A percentile compares a stretch with the other conserved stretches of the same genome.
These are phyloP conservation scores for Rhynchosporium agropyri DNA, from an alignment of 2,329 filamentous ascomycete species.

Conservation along the genomic window DNA sequence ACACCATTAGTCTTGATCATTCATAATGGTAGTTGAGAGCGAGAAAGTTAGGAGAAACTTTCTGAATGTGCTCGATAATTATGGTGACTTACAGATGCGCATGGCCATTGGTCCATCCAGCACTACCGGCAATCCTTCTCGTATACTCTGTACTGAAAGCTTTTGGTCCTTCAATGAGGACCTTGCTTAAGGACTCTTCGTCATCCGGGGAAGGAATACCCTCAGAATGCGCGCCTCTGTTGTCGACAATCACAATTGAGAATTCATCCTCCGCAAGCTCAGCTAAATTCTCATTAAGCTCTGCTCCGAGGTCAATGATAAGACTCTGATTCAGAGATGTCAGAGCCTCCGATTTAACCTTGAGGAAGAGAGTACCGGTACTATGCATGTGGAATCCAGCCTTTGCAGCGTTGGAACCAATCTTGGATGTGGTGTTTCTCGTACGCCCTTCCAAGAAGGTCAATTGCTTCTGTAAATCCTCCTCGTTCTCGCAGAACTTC, in stretches of 20 bases:
- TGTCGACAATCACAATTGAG: constrained; percentile 9
- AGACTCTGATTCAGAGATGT: constrained; percentile 2
- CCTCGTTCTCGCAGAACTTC: constrained; percentile 15
- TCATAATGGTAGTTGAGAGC: too few species aligned
- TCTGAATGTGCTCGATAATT: too few species aligned
- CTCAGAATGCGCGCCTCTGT: background rate
- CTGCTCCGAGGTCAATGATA: constrained; percentile 7
- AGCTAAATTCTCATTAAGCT: constrained; percentile 10
- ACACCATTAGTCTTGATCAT: too few species aligned
- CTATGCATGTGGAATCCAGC: constrained; percentile 7
- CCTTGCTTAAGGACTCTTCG: background rate
- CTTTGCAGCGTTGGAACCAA: background rate
- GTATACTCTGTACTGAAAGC: constrained; percentile 7
- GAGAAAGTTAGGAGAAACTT: too few species aligned
- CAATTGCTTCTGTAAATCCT: background rate
- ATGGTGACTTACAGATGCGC: constrained; percentile 10
- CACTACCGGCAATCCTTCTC: background rate
- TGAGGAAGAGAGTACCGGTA: constrained; percentile 1
- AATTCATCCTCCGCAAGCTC: background rate
- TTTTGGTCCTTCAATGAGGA: background rate
- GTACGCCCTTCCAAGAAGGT: background rate
- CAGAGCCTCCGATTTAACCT: background rate
- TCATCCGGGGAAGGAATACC: constrained; percentile 2
- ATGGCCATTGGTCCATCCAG: constrained; percentile 11
- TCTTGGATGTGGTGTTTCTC: background rate